phyloP scores from a whole-genome alignment of 1,139 yeast genomes.

The Candida albicans region DNA sequence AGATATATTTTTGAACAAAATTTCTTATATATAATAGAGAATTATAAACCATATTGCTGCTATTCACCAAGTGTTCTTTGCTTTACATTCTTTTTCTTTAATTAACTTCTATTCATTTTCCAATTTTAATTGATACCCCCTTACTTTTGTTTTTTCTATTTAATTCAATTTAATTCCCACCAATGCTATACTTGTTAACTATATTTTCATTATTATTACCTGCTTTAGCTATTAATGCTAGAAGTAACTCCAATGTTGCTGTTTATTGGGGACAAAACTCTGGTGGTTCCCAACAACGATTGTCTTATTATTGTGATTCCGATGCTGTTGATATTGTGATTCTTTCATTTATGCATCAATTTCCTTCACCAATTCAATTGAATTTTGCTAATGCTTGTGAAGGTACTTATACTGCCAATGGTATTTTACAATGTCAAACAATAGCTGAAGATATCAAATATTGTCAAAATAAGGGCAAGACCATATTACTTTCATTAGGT shows the following conservation, averaged over 20 bases:
- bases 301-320: slow-evolving; percentile 68
- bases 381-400: slow-evolving; percentile 74
- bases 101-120: background rate
- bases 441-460: slow-evolving; percentile 75
- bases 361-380: slow-evolving; percentile 50
- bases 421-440: slow-evolving; percentile 57
- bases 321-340: slow-evolving; percentile 71
- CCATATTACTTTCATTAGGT: slow-evolving; percentile 78
- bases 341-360: slow-evolving; percentile 66
- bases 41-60: background rate
- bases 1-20: no score
- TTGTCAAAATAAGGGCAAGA: slow-evolving; percentile 82
- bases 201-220: slow-evolving; percentile 9
- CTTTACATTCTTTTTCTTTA: slow-evolving; percentile 1
- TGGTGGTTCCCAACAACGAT: slow-evolving; percentile 56
- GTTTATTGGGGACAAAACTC: slow-evolving; percentile 94
- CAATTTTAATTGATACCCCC: background rate
- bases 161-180: background rate
- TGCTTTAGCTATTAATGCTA: slow-evolving; percentile 39
- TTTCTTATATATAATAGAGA: no score
- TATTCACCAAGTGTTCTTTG: slow-evolving; percentile 1
- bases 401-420: slow-evolving; percentile 47
- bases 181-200: slow-evolving; percentile 6
- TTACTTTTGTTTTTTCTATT: slow-evolving; percentile 1
- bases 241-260: slow-evolving; percentile 61